Evolutionary conservation across 2,329 filamentous ascomycete genomes (phyloP).

Genomic region (Penicillium sp.): DNA sequence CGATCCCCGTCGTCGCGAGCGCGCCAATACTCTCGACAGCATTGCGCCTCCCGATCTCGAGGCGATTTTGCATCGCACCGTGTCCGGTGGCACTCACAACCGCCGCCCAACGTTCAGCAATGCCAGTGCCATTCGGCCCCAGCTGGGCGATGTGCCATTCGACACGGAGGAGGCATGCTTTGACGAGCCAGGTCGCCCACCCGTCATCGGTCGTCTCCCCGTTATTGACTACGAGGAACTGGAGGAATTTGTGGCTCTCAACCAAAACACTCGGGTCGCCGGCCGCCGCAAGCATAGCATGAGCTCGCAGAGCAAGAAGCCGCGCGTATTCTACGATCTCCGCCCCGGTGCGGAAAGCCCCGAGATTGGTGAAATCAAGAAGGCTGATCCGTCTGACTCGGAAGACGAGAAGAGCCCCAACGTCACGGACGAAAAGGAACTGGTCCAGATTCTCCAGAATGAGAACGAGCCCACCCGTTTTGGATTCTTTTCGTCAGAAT

Average conservation of each 20-base stretch:
- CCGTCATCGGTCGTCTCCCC: slow-evolving; percentile 73
- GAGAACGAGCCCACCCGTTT: slow-evolving; percentile 74
- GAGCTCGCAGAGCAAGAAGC: slow-evolving; percentile 53
- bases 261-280: slow-evolving; percentile 49
- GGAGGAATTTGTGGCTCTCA: slow-evolving; percentile 81
- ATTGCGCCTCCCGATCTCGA: slow-evolving; percentile 56
- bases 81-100: slow-evolving; percentile 68
- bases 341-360: slow-evolving; percentile 45
- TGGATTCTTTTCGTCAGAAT: slow-evolving; percentile 95
- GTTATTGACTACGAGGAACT: slow-evolving; percentile 91
- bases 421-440: slow-evolving; percentile 35
- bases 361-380: slow-evolving; percentile 41
- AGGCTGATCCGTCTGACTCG: slow-evolving; percentile 28
- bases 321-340: slow-evolving; percentile 64
- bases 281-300: slow-evolving; percentile 46
- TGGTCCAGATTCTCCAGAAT: slow-evolving; percentile 41
- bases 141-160: slow-evolving; percentile 37
- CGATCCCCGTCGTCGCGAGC: slow-evolving; percentile 80
- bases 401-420: slow-evolving; percentile 39
- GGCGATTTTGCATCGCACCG: slow-evolving; percentile 67
- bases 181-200: slow-evolving; percentile 74
- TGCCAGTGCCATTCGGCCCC: slow-evolving; percentile 58
- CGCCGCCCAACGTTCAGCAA: slow-evolving; percentile 63
- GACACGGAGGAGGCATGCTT: slow-evolving; percentile 75
- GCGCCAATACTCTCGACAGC: slow-evolving; percentile 68